A percentile compares a stretch with the other conserved stretches of the same genome.
Evolutionary conservation across 495 filamentous ascomycete genomes (phyloP).

Genomic region (Penicillium diatomitis): DNA sequence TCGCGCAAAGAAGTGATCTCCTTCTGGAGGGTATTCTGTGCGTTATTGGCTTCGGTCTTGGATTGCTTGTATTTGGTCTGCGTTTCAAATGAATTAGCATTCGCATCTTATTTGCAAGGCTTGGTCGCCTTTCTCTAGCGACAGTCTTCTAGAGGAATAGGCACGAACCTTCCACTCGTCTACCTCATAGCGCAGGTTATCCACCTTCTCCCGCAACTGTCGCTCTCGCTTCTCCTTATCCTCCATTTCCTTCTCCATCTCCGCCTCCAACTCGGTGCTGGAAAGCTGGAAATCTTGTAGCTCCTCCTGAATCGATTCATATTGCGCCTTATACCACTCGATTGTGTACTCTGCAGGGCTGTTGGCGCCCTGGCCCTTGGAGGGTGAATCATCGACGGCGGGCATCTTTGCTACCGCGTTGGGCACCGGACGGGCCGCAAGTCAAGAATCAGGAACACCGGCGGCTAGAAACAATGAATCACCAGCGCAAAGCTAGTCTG

Average conservation of each 20-base stretch:
- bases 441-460: constrained; percentile 10
- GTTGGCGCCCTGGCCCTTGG: constrained; percentile 50
- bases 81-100: background rate
- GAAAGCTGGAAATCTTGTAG: constrained; percentile 90
- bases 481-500: background rate
- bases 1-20: constrained; percentile 90
- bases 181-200: constrained; percentile 74
- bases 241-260: constrained; percentile 94
- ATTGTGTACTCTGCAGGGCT: constrained; percentile 61
- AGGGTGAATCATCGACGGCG: constrained; percentile 54
- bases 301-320: constrained; percentile 85
- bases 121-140: too few species aligned
- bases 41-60: constrained; percentile 72
- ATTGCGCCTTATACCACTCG: constrained; percentile 90
- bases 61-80: constrained; percentile 95
- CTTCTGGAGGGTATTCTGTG: constrained; percentile 84
- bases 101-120: background rate
- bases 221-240: constrained; percentile 89
- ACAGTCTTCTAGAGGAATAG: too few species aligned
- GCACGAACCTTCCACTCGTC: constrained; percentile 92
- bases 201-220: constrained; percentile 74
- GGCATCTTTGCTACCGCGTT: constrained; percentile 34
- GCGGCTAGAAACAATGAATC: constrained; percentile 3
- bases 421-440: constrained; percentile 24
- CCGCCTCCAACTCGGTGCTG: constrained; percentile 86